Evolutionary conservation across 1,284 basidiomycete genomes (phyloP).

Genomic region (Fereydounia khargensis): DNA sequence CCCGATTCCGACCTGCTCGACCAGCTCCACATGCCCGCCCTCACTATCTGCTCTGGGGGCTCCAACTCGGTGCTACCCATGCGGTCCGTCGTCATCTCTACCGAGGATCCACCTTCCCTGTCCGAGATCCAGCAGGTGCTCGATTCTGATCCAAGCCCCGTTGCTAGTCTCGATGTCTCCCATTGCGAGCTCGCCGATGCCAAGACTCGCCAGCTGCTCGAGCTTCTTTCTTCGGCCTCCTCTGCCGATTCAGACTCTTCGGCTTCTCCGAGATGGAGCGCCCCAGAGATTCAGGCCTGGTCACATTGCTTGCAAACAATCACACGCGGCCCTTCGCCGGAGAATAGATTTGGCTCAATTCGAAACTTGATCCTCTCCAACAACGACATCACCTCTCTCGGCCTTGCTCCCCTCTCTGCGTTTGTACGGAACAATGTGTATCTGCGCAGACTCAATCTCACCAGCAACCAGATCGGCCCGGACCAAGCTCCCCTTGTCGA

Average conservation of each 20-base stretch:
- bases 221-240: not conserved
- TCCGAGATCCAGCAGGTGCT: no score
- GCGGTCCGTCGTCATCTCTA: no score
- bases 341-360: conserved; percentile 1
- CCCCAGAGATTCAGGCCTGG: no score
- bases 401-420: conserved; percentile 6
- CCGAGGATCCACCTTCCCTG: no score
- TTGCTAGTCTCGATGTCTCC: conserved; percentile 5
- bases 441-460: conserved; percentile 5
- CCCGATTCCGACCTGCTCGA: not conserved
- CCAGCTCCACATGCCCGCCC: no score
- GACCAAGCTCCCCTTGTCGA: not conserved
- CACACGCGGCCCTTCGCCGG: no score
- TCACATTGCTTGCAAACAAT: not conserved
- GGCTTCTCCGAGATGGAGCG: no score
- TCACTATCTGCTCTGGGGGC: no score
- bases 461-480: conserved; percentile 3
- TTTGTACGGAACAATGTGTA: conserved; percentile 6
- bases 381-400: conserved; percentile 9
- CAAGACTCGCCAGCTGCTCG: conserved; percentile 1
- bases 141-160: no score
- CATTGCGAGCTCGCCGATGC: conserved; percentile 8
- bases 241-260: no score
- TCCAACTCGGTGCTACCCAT: no score
- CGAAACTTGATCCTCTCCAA: conserved; percentile 3